Percentiles rank a stretch among this genome's conserved stretches.
These are phyloP conservation scores for Candolleomyces eurysporus DNA, from an alignment of 768 basidiomycete genomes.

Conservation along the genomic window DNA sequence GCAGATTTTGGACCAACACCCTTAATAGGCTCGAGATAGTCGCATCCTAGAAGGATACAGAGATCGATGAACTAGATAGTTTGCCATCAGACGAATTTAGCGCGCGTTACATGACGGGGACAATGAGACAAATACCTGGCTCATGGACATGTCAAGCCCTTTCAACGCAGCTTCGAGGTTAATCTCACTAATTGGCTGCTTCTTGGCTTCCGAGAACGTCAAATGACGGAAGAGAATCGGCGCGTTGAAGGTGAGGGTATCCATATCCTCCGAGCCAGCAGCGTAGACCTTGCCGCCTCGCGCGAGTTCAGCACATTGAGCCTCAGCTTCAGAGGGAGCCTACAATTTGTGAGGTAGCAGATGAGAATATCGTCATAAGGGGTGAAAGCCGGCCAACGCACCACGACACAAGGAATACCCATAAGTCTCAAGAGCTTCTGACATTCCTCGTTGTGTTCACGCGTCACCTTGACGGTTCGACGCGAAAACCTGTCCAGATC, in stretches of 20 bases:
- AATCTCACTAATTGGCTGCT: conserved; percentile 93
- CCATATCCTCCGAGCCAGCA: conserved; percentile 99
- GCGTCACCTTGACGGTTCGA: conserved; percentile 91
- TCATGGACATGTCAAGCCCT: conserved; percentile 92
- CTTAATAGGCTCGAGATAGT: conserved; percentile 98
- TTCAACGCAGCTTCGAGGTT: conserved; percentile 78
- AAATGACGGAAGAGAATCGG: conserved; percentile 93
- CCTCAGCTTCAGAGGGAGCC: conserved; percentile 99
- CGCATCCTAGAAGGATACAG: conserved; percentile 94
- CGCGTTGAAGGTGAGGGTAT: conserved; percentile 92
- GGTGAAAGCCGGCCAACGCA: conserved; percentile 39
- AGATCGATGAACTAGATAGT: conserved; percentile 83
- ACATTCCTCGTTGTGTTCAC: conserved; percentile 96
- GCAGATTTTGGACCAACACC: conserved; percentile 96
- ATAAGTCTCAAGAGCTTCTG: conserved; percentile 82
- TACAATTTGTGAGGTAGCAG: too few relatives aligned
- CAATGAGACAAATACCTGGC: conserved; percentile 50
- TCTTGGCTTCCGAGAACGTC: conserved; percentile 97
- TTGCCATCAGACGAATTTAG: background rate
- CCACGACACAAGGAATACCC: conserved; percentile 95
- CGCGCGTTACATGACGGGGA: background rate
- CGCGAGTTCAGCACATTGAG: conserved; percentile 98
- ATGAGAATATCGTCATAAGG: too few relatives aligned
- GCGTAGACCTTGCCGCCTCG: conserved; percentile 96
- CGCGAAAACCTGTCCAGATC: conserved; percentile 89